Evolutionary conservation across 2,329 filamentous ascomycete genomes (phyloP), one percentile per base, ranked within the genome.

Genomic region (Colletotrichum chlorophyti): DNA sequence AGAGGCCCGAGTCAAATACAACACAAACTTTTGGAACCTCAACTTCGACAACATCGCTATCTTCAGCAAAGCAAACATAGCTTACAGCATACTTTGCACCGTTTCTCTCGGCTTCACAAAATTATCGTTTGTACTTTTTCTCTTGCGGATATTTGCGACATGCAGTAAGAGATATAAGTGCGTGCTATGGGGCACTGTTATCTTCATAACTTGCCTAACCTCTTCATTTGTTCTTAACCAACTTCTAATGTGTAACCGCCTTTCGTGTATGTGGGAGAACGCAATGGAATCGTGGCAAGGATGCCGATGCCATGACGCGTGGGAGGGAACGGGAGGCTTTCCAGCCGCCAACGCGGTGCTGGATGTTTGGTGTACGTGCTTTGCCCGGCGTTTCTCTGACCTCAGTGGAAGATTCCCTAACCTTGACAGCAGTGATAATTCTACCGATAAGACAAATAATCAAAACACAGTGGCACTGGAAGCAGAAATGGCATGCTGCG

Each of bases 11-110:
- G 43, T 47, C 11, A 17, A 29, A 9, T 47, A 9, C 2, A 11
- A 21, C 12, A 8, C 15, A 14, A 47, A 47, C 2, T 47, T 23
- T 15, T 47, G 27, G 43, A 35, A 12, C 11, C 27, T 47, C 6
- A 26, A 47, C 6, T 47, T 47, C 7, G 17, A 47, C 6, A 47
- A 47, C 5, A 47, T 47, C 11, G 15, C 43, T 6, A 24, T 24
- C 43, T 47, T 47, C 12, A 47, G 10, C 9, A 47, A 47, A 26
- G 29, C 24, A 8, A 34, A 47, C 10, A 47, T 47, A 47, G 43
- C 43, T 9, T 47, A 35, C 27, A 47, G 24, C 43, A 47, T 47
- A 2, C 31, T 47, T 6, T 47, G 27, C 17, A 29, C 43, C 7
- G 27, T 35, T 1, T 46, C 27, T 1, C 43, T 47, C 1, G 43